Evolutionary conservation across 1,139 yeast species (phyloP).

Genomic region (Debaryomyces subglobosus): DNA sequence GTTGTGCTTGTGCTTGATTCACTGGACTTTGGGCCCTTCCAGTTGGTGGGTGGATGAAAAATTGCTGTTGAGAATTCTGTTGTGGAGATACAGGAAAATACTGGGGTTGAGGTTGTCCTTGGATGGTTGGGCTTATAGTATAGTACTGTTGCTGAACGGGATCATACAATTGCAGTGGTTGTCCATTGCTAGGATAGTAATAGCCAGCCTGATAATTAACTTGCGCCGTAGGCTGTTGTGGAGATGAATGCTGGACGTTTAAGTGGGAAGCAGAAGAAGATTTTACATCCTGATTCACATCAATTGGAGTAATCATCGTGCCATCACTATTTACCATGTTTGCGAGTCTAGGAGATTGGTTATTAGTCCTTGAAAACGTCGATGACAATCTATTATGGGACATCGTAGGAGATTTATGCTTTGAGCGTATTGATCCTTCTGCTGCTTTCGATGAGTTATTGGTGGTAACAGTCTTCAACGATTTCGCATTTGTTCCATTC

Average conservation of each 20-base stretch:
- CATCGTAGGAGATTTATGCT: conserved; percentile 30
- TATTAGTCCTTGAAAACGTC: conserved; percentile 37
- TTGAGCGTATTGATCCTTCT: conserved; percentile 13
- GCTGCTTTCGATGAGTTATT: conserved; percentile 14
- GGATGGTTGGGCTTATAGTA: conserved; percentile 37
- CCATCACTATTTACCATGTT: conserved; percentile 54
- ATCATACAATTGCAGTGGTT: conserved; percentile 48
- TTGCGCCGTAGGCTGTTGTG: conserved; percentile 21
- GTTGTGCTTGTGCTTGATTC: conserved; percentile 8
- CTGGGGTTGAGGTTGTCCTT: conserved; percentile 36
- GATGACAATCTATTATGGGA: conserved; percentile 37
- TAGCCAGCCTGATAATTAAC: conserved; percentile 22
- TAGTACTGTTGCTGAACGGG: conserved; percentile 51
- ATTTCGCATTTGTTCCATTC: conserved; percentile 25
- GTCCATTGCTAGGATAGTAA: conserved; percentile 22
- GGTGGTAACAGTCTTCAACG: conserved; percentile 30
- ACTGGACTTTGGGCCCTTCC: conserved; percentile 6
- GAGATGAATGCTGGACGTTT: conserved; percentile 13
- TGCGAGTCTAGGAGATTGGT: conserved; percentile 41
- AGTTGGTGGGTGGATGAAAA: conserved; percentile 1
- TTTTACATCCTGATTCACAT: conserved; percentile 24
- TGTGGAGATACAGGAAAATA: conserved; percentile 43
- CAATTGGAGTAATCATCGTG: conserved; percentile 49
- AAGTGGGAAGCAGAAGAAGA: neutral
- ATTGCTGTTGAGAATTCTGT: conserved; percentile 19